These are phyloP conservation scores for Monocercomonoides exilis DNA, from an alignment of 78 protist species.

Conservation along the genomic window DNA sequence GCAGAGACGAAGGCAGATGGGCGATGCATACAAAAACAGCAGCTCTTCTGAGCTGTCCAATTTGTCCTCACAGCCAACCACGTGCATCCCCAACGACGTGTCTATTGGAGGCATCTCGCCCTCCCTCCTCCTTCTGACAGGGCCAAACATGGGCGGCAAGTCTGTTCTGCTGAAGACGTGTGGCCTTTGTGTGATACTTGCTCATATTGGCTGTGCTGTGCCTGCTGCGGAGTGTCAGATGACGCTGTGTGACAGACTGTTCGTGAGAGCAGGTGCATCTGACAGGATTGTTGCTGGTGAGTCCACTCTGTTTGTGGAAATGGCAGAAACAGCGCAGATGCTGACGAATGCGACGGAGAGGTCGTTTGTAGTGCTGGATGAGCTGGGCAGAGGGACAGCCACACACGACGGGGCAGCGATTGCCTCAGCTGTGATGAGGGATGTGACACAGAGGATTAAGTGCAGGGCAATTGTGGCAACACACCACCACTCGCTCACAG, in stretches of 20 bases:
- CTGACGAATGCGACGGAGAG: conserved; percentile 64
- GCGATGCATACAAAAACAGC: too few species aligned
- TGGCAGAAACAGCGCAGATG: conserved; percentile 55
- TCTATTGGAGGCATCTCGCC: conserved; percentile 15
- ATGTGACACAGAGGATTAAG: not conserved
- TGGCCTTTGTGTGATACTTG: conserved; percentile 54
- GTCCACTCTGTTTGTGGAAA: conserved; percentile 91
- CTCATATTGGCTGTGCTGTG: conserved; percentile 91
- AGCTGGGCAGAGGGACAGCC: conserved; percentile 63
- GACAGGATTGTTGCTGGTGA: conserved; percentile 82
- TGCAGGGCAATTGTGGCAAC: conserved; percentile 87
- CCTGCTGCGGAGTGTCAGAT: conserved; percentile 64
- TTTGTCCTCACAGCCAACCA: too few species aligned
- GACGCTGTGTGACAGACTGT: conserved; percentile 84
- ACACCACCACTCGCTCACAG: conserved; percentile 82
- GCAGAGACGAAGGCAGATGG: too few species aligned
- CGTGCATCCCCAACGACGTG: conserved; percentile 14
- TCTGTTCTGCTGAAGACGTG: conserved; percentile 72
- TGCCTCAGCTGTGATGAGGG: conserved; percentile 28
- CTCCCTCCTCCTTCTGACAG: conserved; percentile 68
- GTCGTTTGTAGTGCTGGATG: conserved; percentile 91
- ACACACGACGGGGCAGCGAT: conserved; percentile 31
- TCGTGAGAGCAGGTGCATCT: conserved; percentile 76
- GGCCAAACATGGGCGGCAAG: conserved; percentile 98
- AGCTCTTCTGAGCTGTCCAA: too few species aligned